Evolutionary conservation across 2,329 filamentous ascomycete species (phyloP).

Genomic region (Neoscytalidium dimidiatum): DNA sequence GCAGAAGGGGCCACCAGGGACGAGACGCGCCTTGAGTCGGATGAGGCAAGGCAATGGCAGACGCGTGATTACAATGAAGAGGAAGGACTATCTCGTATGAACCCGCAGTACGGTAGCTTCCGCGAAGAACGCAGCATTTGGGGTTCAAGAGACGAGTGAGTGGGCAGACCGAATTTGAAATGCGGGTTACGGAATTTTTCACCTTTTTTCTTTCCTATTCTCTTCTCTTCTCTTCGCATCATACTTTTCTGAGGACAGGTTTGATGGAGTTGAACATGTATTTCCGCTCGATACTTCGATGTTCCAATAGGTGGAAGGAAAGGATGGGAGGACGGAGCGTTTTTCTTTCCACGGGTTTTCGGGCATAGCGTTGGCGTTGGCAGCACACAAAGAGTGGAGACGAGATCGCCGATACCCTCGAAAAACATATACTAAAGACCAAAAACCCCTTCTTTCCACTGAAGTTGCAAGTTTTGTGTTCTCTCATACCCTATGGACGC

Average conservation of each 20-base stretch:
- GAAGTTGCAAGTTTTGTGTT: not conserved
- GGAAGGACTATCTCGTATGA: not conserved
- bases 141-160: slow-evolving; percentile 25
- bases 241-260: not conserved
- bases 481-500: not conserved
- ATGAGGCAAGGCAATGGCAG: slow-evolving; percentile 49
- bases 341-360: not conserved
- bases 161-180: not conserved
- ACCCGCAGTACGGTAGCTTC: slow-evolving; percentile 44
- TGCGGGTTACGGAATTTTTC: not conserved
- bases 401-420: slow-evolving; percentile 9
- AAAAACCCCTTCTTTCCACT: not conserved
- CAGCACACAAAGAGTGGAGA: not conserved
- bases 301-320: not conserved
- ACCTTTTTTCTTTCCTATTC: not conserved
- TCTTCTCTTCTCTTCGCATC: no score
- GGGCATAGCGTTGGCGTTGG: slow-evolving; percentile 12
- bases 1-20: slow-evolving; percentile 34
- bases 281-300: not conserved
- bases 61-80: slow-evolving; percentile 2
- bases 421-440: not conserved
- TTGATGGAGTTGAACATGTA: not conserved
- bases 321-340: not conserved
- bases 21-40: slow-evolving; percentile 39
- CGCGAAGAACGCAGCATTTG: slow-evolving; percentile 45